phyloP scores from a whole-genome alignment of 1,139 yeast genomes.

The Geotrichum aggregatum region DNA sequence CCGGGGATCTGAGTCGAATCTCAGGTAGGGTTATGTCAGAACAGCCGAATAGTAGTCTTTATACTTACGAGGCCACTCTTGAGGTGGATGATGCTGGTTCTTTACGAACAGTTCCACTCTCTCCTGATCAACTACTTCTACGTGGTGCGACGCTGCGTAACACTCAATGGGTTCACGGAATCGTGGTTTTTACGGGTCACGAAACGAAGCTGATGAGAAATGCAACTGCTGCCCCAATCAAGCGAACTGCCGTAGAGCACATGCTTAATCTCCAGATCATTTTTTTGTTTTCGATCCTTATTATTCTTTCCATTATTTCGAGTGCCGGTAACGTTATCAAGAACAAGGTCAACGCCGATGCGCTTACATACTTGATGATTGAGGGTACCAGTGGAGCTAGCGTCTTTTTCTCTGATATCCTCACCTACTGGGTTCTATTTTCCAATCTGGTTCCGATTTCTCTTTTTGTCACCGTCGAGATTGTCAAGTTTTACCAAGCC shows the following conservation, averaged over 20 bases:
- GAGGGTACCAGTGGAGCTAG: slow-evolving; percentile 65
- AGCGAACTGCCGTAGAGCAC: slow-evolving; percentile 93
- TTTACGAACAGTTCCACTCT: slow-evolving; percentile 53
- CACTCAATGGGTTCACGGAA: slow-evolving; percentile 92
- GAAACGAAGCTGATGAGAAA: slow-evolving; percentile 97
- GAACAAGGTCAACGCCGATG: slow-evolving; percentile 50
- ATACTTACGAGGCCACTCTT: slow-evolving; percentile 91
- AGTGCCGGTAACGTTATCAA: slow-evolving; percentile 84
- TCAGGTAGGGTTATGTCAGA: slow-evolving; percentile 69
- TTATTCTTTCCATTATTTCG: slow-evolving; percentile 71
- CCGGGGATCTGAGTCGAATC: slow-evolving; percentile 53
- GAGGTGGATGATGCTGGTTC: slow-evolving; percentile 47
- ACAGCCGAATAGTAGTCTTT: slow-evolving; percentile 89
- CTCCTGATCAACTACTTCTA: slow-evolving; percentile 85
- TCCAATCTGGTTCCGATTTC: slow-evolving; percentile 90
- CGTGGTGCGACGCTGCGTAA: slow-evolving; percentile 95
- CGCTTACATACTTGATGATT: slow-evolving; percentile 60
- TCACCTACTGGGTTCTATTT: slow-evolving; percentile 93
- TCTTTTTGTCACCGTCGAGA: slow-evolving; percentile 89
- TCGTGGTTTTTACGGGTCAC: slow-evolving; percentile 93
- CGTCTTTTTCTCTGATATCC: slow-evolving; percentile 76
- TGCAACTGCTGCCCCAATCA: slow-evolving; percentile 97
- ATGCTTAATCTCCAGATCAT: slow-evolving; percentile 89
- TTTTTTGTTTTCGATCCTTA: slow-evolving; percentile 76
- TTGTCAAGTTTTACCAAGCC: slow-evolving; percentile 93